Evolutionary conservation across 441 rosid genomes (phyloP).

Genomic region (Euphorbia corollata): DNA sequence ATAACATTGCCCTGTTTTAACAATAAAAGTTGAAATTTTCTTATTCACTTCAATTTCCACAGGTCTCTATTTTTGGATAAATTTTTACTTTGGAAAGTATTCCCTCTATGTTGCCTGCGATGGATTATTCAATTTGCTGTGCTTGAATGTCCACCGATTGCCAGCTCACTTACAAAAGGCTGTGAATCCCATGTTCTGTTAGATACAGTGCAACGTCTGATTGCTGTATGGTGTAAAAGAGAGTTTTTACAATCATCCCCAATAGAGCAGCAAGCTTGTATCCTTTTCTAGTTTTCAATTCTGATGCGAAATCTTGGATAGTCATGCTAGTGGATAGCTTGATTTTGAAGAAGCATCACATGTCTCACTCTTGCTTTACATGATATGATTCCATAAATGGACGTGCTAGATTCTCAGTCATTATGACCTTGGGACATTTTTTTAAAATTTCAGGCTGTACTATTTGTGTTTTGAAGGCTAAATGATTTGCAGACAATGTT

Average conservation of each 20-base stretch:
- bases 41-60: constrained; percentile 20
- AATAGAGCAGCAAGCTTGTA: constrained; percentile 96
- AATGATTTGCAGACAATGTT: constrained; percentile 25
- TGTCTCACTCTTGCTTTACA: constrained; percentile 12
- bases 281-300: constrained; percentile 37
- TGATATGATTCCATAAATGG: not conserved
- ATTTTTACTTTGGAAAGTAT: constrained; percentile 91
- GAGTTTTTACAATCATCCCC: constrained; percentile 69
- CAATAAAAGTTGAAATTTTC: not conserved
- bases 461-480: constrained; percentile 17
- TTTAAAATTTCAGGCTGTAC: constrained; percentile 12
- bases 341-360: not conserved
- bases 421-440: constrained; percentile 12
- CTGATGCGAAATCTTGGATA: not conserved
- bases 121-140: constrained; percentile 90
- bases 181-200: constrained; percentile 35
- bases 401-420: constrained; percentile 1
- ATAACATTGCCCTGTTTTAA: not conserved
- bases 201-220: constrained; percentile 53
- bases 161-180: constrained; percentile 40
- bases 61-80: constrained; percentile 82
- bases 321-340: not conserved
- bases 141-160: constrained; percentile 57
- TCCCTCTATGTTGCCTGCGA: constrained; percentile 74
- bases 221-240: constrained; percentile 67